These are phyloP conservation scores for Metschnikowia aberdeeniae DNA, from an alignment of 805 yeast species.

Conservation along the genomic window DNA sequence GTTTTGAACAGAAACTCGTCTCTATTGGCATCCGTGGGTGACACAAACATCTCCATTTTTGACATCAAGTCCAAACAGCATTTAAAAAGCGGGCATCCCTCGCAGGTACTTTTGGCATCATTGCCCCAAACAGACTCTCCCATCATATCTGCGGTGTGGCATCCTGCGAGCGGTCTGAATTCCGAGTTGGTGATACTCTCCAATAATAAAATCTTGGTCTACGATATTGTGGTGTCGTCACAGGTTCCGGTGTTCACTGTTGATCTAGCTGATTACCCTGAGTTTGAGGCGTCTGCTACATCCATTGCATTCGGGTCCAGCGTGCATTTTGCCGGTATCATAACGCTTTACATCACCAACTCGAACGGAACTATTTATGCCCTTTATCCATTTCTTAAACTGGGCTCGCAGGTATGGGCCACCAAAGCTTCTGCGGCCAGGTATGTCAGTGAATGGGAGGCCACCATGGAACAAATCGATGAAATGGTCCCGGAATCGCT, in stretches of 20 bases:
- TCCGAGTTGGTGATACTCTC: constrained; percentile 15
- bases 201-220: constrained; percentile 8
- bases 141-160: constrained; percentile 13
- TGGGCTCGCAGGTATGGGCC: constrained; percentile 6
- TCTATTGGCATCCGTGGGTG: constrained; percentile 14
- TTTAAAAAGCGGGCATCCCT: constrained; percentile 1
- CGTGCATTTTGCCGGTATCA: constrained; percentile 11
- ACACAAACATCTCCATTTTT: constrained; percentile 5
- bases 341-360: constrained; percentile 14
- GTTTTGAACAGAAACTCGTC: constrained; percentile 8
- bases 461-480: constrained; percentile 2
- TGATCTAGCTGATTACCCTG: constrained; percentile 3
- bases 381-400: constrained; percentile 13
- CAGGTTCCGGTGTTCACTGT: constrained; percentile 10
- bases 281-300: constrained; percentile 5
- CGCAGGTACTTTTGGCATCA: background rate
- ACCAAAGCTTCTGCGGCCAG: constrained; percentile 8
- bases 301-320: constrained; percentile 17
- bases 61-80: constrained; percentile 7
- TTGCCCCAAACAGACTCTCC: background rate
- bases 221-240: constrained; percentile 12
- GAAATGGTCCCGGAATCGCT: constrained; percentile 12
- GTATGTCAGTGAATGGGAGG: constrained; percentile 11
- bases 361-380: constrained; percentile 10
- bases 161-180: constrained; percentile 13